Percentiles rank a stretch among this genome's conserved stretches.
These are phyloP conservation scores for Cladophialophora yegresii DNA, from an alignment of 2,329 filamentous ascomycete genomes.

Conservation along the genomic window DNA sequence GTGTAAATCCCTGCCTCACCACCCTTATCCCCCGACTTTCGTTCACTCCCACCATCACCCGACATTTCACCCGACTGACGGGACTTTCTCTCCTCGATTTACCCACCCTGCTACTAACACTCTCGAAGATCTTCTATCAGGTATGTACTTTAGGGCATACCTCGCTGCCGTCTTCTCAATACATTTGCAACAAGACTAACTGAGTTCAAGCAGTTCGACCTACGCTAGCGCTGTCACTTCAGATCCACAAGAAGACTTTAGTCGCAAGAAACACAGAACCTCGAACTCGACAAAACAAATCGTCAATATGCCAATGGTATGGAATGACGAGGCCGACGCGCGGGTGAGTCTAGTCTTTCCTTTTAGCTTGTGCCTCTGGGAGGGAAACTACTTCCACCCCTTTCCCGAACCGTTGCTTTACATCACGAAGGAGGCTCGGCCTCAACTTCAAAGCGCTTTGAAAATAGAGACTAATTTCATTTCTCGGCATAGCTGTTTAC, in stretches of 20 bases:
- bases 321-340: slow-evolving; percentile 26
- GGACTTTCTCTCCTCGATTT: background rate
- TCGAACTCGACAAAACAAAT: slow-evolving; percentile 1
- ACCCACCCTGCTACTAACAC: background rate
- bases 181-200: background rate
- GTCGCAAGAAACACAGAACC: background rate
- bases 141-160: background rate
- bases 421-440: too few relatives aligned
- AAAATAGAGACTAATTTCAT: background rate
- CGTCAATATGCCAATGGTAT: slow-evolving; percentile 29
- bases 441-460: background rate
- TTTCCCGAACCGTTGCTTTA: background rate
- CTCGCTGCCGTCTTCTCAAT: background rate
- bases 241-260: background rate
- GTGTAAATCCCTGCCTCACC: slow-evolving; percentile 19
- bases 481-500: slow-evolving; percentile 2
- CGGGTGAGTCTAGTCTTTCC: slow-evolving; percentile 18
- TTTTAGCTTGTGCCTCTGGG: background rate
- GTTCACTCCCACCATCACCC: background rate
- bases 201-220: background rate
- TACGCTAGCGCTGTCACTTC: background rate
- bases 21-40: slow-evolving; percentile 5
- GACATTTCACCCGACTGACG: background rate
- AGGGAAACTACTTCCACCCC: background rate
- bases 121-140: background rate